Conservation (phyloP, 768 basidiomycete genomes). For the Termitomyces sp. region DNA sequence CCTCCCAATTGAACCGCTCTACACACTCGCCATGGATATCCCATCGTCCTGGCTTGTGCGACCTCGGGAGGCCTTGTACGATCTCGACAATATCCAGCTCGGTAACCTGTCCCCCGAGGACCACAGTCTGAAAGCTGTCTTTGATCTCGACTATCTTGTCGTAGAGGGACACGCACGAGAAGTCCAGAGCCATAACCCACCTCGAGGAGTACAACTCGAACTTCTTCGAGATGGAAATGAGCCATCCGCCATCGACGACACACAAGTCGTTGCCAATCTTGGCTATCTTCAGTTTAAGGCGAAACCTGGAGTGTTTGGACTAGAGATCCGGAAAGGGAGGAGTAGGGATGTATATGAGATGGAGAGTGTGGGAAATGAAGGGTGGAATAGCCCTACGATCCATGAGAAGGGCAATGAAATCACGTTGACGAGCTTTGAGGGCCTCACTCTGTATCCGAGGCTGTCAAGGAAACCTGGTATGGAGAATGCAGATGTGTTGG, state of each 20-base stretch:
- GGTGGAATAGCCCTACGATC: constrained; percentile 77
- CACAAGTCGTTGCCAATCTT: constrained; percentile 88
- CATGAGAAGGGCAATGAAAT: constrained; percentile 67
- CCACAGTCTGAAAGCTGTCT: constrained; percentile 67
- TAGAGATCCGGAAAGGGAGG: constrained; percentile 78
- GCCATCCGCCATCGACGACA: constrained; percentile 63
- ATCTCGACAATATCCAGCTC: constrained; percentile 94
- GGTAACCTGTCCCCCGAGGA: constrained; percentile 55
- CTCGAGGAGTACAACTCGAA: constrained; percentile 89
- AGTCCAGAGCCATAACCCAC: constrained; percentile 51
- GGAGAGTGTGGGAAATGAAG: constrained; percentile 84
- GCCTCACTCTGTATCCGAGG: constrained; percentile 82
- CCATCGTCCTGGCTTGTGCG: constrained; percentile 91
- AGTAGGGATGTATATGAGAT: constrained; percentile 76
- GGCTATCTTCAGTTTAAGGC: constrained; percentile 97
- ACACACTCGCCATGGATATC: constrained; percentile 91
- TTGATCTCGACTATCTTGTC: constrained; percentile 86
- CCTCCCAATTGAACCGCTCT: constrained; percentile 82
- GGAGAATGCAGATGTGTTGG: constrained; percentile 79
- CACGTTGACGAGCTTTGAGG: constrained; percentile 85
- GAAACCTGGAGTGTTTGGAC: constrained; percentile 78
- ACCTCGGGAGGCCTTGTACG: constrained; percentile 82
- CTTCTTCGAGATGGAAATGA: constrained; percentile 42
- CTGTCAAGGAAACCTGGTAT: constrained; percentile 65
- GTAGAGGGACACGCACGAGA: constrained; percentile 95